Conservation (phyloP, 257 asterid genomes). For the Leptodermis oblonga region DNA sequence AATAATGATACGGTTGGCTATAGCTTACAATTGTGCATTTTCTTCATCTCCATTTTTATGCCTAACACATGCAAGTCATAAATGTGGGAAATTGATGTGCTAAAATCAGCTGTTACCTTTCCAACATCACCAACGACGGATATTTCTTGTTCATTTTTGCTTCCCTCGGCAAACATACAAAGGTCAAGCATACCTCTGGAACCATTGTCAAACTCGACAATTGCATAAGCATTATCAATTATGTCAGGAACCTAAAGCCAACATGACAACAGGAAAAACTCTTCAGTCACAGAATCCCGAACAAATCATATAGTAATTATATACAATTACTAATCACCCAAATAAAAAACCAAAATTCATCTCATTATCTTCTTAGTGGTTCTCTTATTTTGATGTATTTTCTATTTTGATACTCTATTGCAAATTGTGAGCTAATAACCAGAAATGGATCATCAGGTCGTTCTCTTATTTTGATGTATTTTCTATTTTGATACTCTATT, state of each 20-base stretch:
- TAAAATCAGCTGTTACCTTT: constrained; percentile 44
- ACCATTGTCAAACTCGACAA: constrained; percentile 83
- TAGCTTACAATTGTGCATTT: background rate
- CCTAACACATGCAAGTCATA: background rate
- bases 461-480: no score
- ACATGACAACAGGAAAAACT: constrained; percentile 13
- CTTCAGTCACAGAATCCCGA: no score
- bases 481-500: no score
- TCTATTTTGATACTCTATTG: no score
- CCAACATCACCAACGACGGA: constrained; percentile 85
- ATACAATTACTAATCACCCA: no score
- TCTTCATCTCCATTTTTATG: background rate
- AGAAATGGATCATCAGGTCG: no score
- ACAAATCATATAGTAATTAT: no score
- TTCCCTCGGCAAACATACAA: constrained; percentile 98
- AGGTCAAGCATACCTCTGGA: constrained; percentile 88
- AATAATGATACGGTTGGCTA: background rate
- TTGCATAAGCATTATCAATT: constrained; percentile 88
- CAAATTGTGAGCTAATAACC: no score
- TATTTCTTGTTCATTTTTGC: constrained; percentile 94
- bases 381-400: no score
- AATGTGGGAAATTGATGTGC: background rate
- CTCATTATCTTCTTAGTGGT: no score
- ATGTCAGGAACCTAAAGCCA: constrained; percentile 81
- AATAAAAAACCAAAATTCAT: no score